Conservation (phyloP, 1,284 basidiomycete genomes). For the Cryptococcus sp. region DNA sequence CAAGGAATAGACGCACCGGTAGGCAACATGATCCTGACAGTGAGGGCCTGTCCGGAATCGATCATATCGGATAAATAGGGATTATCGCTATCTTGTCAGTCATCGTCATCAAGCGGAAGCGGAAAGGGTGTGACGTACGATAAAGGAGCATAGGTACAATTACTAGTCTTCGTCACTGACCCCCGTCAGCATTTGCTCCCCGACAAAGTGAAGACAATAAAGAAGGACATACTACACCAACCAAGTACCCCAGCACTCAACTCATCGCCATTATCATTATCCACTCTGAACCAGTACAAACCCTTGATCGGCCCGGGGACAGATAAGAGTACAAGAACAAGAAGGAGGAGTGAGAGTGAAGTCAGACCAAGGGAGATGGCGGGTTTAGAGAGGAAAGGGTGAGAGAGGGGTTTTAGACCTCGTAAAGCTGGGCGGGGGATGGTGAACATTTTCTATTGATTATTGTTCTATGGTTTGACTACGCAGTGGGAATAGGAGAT, state of each 20-base stretch:
- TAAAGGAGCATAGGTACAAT: constrained; percentile 44
- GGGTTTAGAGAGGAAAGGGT: constrained; percentile 24
- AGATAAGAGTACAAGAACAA: constrained; percentile 38
- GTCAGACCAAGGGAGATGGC: constrained; percentile 33
- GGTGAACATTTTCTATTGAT: too few relatives aligned
- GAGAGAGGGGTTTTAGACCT: constrained; percentile 2
- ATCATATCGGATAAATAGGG: constrained; percentile 31
- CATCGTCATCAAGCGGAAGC: background rate
- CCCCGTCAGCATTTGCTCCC: background rate
- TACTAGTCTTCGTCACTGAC: constrained; percentile 30
- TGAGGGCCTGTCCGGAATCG: constrained; percentile 36
- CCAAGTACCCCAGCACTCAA: constrained; percentile 37
- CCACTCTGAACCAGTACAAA: constrained; percentile 40
- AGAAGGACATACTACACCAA: constrained; percentile 40
- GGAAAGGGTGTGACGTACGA: constrained; percentile 18
- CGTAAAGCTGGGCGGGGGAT: too few relatives aligned
- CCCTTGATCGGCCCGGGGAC: constrained; percentile 44
- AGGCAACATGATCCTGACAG: constrained; percentile 37
- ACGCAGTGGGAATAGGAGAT: too few relatives aligned
- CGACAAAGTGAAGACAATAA: background rate
- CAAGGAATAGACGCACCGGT: constrained; percentile 16
- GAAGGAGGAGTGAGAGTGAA: constrained; percentile 31
- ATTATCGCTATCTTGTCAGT: constrained; percentile 25
- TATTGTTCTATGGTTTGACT: too few relatives aligned
- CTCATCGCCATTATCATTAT: constrained; percentile 16